Conservation (phyloP, 208 protist genomes). For the Trypanosomatidae sp. region DNA sequence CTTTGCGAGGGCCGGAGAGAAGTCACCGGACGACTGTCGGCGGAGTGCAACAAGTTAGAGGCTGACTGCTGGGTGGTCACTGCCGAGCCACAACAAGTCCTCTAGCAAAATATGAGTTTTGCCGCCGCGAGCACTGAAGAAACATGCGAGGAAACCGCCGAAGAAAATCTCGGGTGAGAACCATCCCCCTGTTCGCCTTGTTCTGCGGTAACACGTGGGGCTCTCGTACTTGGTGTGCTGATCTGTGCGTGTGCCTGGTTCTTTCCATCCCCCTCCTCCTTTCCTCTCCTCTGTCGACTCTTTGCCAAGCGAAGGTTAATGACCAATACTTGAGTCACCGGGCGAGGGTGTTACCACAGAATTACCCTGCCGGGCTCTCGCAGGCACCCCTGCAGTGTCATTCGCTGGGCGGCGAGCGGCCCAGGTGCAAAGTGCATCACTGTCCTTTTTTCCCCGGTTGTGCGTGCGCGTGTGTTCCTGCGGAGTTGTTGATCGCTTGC, state of each 20-base stretch:
- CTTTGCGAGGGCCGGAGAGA: not conserved
- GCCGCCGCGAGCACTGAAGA: not conserved
- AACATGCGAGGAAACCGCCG: not conserved
- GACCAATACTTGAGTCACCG: not conserved
- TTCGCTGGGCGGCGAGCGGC: not conserved
- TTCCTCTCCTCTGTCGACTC: not conserved
- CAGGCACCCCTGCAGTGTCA: not conserved
- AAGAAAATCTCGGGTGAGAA: not conserved
- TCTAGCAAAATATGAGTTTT: not conserved
- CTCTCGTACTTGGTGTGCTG: not conserved
- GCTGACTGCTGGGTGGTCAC: too few species aligned
- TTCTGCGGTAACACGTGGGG: not conserved
- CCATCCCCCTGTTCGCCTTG: not conserved
- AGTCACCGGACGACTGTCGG: not conserved
- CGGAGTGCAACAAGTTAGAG: not conserved
- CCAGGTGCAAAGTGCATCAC: not conserved
- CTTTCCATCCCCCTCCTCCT: not conserved
- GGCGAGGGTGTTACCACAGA: not conserved
- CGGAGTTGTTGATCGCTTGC: not conserved
- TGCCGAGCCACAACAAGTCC: not conserved
- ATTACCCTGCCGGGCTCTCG: not conserved
- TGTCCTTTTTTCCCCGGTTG: not conserved
- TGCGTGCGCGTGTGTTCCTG: not conserved
- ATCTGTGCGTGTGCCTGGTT: not conserved
- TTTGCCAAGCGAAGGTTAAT: not conserved